Evolutionary conservation across 2,329 filamentous ascomycete species (phyloP).

Genomic region (Balansia obtecta): DNA sequence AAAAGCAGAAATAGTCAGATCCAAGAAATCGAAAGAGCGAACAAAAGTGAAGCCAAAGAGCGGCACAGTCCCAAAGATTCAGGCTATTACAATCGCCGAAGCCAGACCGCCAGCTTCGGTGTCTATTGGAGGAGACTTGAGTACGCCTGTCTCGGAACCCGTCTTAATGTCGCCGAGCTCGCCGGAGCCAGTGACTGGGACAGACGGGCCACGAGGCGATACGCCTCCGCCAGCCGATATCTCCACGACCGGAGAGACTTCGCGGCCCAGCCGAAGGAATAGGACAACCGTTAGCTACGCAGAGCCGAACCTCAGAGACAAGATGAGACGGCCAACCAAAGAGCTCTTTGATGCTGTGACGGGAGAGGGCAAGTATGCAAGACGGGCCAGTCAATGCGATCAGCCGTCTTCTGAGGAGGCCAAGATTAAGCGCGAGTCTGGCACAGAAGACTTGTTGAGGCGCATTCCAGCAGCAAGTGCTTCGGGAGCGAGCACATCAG

Average conservation of each 20-base stretch:
- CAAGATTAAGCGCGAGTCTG: conserved; percentile 23
- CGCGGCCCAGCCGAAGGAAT: conserved; percentile 54
- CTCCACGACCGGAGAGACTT: conserved; percentile 40
- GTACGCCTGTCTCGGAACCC: conserved; percentile 23
- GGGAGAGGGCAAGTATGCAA: conserved; percentile 44
- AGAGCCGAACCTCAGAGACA: conserved; percentile 68
- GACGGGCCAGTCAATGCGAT: conserved; percentile 27
- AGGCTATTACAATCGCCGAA: conserved; percentile 10
- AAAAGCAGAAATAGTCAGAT: conserved; percentile 24
- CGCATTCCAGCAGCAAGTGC: conserved; percentile 11
- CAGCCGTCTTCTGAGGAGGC: conserved; percentile 13
- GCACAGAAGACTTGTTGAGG: conserved; percentile 18
- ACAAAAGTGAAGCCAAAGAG: conserved; percentile 17
- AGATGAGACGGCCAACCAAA: conserved; percentile 73
- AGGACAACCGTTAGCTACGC: conserved; percentile 65
- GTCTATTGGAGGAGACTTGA: conserved; percentile 11
- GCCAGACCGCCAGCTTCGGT: conserved; percentile 9
- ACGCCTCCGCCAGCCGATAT: conserved; percentile 50
- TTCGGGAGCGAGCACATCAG: conserved; percentile 5
- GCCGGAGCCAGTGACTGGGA: conserved; percentile 29
- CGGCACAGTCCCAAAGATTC: conserved; percentile 11
- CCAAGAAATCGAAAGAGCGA: conserved; percentile 15
- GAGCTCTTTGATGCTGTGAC: conserved; percentile 63
- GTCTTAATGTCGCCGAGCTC: conserved; percentile 34
- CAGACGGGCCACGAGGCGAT: conserved; percentile 28